Evolutionary conservation across 106 monocot genomes (phyloP).

Genomic region (Iris macrosiphon): DNA sequence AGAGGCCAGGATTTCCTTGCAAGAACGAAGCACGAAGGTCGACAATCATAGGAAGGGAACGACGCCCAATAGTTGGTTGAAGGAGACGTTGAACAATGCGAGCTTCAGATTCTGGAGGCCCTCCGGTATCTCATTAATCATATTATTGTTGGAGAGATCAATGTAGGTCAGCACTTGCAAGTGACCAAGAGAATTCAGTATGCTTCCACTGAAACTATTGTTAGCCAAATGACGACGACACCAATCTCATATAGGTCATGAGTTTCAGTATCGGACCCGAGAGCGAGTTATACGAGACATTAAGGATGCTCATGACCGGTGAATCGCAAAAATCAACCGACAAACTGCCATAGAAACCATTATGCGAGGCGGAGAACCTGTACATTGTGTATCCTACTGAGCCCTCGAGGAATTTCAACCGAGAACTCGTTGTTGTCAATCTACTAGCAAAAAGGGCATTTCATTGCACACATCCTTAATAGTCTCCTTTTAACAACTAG

Average conservation of each 20-base stretch:
- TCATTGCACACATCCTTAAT: no score
- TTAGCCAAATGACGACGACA: conserved; percentile 51
- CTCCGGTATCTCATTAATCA: conserved; percentile 53
- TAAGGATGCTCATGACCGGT: conserved; percentile 56
- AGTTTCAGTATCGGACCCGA: conserved; percentile 50
- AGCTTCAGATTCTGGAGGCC: conserved; percentile 64
- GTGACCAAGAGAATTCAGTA: conserved; percentile 40
- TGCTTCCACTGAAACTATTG: conserved; percentile 53
- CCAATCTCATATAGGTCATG: conserved; percentile 46
- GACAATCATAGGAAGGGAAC: conserved; percentile 38
- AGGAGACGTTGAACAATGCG: conserved; percentile 73
- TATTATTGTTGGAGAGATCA: conserved; percentile 59
- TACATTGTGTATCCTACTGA: conserved; percentile 51
- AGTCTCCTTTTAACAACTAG: no score
- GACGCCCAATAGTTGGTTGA: conserved; percentile 52
- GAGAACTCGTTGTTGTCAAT: conserved; percentile 63
- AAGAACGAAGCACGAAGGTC: conserved; percentile 63
- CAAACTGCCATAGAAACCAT: conserved; percentile 39
- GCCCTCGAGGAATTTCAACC: conserved; percentile 37
- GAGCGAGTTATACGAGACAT: conserved; percentile 59
- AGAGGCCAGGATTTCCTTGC: conserved; percentile 65
- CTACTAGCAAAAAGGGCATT: no score
- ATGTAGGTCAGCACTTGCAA: conserved; percentile 71
- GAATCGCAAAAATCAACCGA: conserved; percentile 60
- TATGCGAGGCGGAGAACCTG: conserved; percentile 58